Evolutionary conservation across 768 basidiomycete species (phyloP), one percentile per base, ranked within the genome.

Genomic region (Galerina sulciceps): DNA sequence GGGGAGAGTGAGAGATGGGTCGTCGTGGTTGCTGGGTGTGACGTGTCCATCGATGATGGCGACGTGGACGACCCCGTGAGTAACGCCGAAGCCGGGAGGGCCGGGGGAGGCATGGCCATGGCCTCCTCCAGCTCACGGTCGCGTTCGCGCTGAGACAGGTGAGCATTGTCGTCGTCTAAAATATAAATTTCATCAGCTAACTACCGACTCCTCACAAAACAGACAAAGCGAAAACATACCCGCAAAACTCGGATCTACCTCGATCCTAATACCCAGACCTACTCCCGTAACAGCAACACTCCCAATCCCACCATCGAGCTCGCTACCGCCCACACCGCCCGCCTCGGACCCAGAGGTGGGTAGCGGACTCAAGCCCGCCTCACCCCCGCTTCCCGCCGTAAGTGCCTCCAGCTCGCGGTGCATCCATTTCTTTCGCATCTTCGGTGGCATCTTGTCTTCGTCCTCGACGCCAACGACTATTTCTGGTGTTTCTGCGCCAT

Each of bases 401-500:
- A 71, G 48, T 37, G 67, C 64, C 57, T 75, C 69, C 13, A 64
- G 46, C 53, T 69, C 71, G 0, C 64, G 59, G 26, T 73, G 74
- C 42, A 76, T 78, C 79, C 79, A 79, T 47, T 69, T 63, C 55
- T 86, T 89, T 38, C 88, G 76, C 82, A 89, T 82, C 71, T 85
- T 85, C 3, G 87, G 87, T 5, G 87, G 88, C 63, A 89, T 76
- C 48, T 71, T 72, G 10, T 78, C 78, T 54, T 79, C 76, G 38
- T 55, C 53, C 26, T 44, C n/a, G 22, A 26, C 45, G 26, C 26
- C 26, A 5, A 31, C 26, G 2, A 31, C 2, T 1, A 3, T 1
- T 31, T 31, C 26, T 8, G 26, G 4, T 0, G 8, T 8, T 26
- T 26, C 26, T 26, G 6, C 26, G 26, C 26, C 26, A 8, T 31